phyloP scores from a whole-genome alignment of 306 rosid species.

The Sesbania bispinosa region DNA sequence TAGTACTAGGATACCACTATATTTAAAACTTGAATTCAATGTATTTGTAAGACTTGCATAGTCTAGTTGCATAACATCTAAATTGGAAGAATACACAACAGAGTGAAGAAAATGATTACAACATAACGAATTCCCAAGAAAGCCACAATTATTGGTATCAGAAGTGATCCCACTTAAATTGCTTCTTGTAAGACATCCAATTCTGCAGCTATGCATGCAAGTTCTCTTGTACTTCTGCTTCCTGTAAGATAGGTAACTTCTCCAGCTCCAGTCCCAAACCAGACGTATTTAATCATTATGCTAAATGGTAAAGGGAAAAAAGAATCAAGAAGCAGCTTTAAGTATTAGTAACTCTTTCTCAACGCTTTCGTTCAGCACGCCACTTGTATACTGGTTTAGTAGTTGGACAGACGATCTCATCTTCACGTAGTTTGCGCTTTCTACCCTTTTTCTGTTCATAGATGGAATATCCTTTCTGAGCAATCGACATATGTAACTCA shows the following conservation, averaged over 20 bases:
- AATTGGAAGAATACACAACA: no score
- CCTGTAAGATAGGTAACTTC: neutral
- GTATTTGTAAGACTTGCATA: no score
- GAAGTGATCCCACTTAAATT: no score
- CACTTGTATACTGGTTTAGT: conserved; percentile 65
- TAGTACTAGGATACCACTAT: no score
- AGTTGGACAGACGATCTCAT: conserved; percentile 63
- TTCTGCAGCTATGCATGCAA: neutral
- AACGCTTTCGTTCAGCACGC: conserved; percentile 77
- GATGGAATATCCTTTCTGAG: neutral
- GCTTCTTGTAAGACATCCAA: neutral
- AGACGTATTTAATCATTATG: neutral
- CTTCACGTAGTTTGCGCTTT: conserved; percentile 75
- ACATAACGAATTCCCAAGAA: no score
- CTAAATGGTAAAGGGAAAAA: neutral
- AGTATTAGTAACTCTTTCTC: conserved; percentile 13
- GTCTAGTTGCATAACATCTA: no score
- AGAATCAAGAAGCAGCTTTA: neutral
- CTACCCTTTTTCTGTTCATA: conserved; percentile 53
- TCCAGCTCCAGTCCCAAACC: neutral
- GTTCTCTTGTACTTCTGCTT: neutral
- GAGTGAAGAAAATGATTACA: no score
- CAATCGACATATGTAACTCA: neutral
- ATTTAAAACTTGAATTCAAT: no score
- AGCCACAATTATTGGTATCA: no score